Evolutionary conservation across 2,329 filamentous ascomycete species (phyloP).

Genomic region (Ascosphaera pollenicola): DNA sequence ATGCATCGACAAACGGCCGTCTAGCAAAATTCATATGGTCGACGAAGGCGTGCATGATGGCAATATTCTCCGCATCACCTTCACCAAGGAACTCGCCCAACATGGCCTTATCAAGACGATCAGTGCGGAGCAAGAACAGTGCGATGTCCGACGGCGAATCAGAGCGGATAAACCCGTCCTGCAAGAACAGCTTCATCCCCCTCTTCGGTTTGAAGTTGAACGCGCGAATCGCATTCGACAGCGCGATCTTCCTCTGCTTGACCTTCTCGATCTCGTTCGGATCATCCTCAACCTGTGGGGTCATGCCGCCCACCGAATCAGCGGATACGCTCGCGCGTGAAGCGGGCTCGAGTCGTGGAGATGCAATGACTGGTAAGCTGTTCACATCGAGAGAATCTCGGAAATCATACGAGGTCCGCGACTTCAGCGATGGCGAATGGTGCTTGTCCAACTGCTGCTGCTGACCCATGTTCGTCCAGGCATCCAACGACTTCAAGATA

Average conservation of each 20-base stretch:
- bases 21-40: conserved; percentile 86
- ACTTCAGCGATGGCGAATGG: conserved; percentile 3
- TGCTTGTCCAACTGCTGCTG: not conserved
- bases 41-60: conserved; percentile 96
- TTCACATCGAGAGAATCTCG: conserved; percentile 55
- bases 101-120: conserved; percentile 71
- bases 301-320: conserved; percentile 14
- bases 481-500: conserved; percentile 69
- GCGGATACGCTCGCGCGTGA: not conserved
- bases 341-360: not conserved
- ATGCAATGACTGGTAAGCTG: conserved; percentile 8
- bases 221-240: conserved; percentile 67
- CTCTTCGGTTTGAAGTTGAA: conserved; percentile 98
- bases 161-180: conserved; percentile 70
- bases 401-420: conserved; percentile 33
- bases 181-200: conserved; percentile 63
- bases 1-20: conserved; percentile 75
- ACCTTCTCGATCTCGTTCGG: conserved; percentile 85
- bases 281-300: conserved; percentile 62
- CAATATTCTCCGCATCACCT: conserved; percentile 78
- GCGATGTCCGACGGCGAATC: conserved; percentile 65
- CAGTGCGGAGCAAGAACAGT: conserved; percentile 56
- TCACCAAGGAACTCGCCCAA: conserved; percentile 91
- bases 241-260: conserved; percentile 79
- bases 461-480: conserved; percentile 42